Base-by-base conservation (phyloP, 768 basidiomycete species). In the Xerocomus spinulosus region DNA sequence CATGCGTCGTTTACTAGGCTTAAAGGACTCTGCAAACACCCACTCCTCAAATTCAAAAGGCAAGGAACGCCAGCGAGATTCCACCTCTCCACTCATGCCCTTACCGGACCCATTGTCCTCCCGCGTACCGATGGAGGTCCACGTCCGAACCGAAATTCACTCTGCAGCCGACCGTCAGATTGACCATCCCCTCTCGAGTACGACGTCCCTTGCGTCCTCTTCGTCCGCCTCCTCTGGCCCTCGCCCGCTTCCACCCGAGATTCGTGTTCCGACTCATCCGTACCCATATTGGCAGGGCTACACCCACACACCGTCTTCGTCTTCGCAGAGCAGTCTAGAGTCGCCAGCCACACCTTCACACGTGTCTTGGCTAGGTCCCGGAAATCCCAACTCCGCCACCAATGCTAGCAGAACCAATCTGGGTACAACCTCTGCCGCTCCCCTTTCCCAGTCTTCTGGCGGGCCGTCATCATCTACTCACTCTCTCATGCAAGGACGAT, bases 321-420 rank as follows among this genome's bases (percentile, higher is more conserved):
- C 61, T 26, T 59, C 60, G 35, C 48, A 67, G 49, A 57, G 62
- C 47, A 53, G 68, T 52, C 42, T 63, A 56, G 52, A 67, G 51
- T 63, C 71, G 46, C 56, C 58, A 47, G 42, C 58, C 53, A 67
- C 66, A 2, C 72, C 72, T n/a, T 66, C 72, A 1, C 64, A 67
- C 30, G 69, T 74, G 39, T 70, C 69, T 10, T 74, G 73, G 74
- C 48, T 71, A 40, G 49, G 50, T 44, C 38, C 46, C 42, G 52
- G 52, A 49, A 44, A 40, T 18, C n/a, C 42, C 49, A 42, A 39
- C 30, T 18, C 44, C 29, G 12, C 23, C 43, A 46, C 36, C 42
- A 52, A 43, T 43, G 30, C 32, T 14, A 52, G 34, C 37, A 42
- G 26, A 42, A 51, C 30, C 30, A 40, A 48, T 45, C 45, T 46